Conservation (phyloP, 148 eudicot genomes). For the Persicaria maculosa region DNA sequence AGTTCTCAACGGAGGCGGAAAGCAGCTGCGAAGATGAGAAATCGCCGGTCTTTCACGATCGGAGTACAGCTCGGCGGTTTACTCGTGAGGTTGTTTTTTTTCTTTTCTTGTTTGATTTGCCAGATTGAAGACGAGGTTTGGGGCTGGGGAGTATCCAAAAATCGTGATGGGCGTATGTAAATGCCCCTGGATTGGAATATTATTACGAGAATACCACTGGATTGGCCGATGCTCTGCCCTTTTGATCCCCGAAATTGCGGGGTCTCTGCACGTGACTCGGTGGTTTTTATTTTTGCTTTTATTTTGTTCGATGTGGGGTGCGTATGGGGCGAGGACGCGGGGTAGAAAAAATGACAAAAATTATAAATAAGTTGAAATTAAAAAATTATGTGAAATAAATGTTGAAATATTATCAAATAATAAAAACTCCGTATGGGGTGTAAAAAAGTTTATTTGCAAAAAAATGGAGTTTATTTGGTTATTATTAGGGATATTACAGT, state of each 20-base stretch:
- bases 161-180: neutral
- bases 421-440: too few species aligned
- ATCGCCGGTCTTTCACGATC: neutral
- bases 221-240: neutral
- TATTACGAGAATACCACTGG: slow-evolving; percentile 8
- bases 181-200: neutral
- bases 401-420: too few species aligned
- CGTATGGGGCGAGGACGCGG: too few species aligned
- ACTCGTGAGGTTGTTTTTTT: neutral
- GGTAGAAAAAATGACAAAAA: too few species aligned
- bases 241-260: slow-evolving; percentile 9
- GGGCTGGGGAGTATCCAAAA: slow-evolving; percentile 4
- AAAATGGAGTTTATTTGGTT: too few species aligned
- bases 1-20: neutral
- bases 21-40: neutral
- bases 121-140: neutral
- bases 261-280: slow-evolving; percentile 8
- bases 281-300: neutral
- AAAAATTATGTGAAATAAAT: too few species aligned
- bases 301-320: too few species aligned
- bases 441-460: too few species aligned
- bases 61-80: neutral
- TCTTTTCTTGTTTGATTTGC: neutral
- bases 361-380: too few species aligned
- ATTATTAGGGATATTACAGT: too few species aligned